Evolutionary conservation across 2,329 filamentous ascomycete species (phyloP).

Genomic region (Pseudogymnoascus sp.): DNA sequence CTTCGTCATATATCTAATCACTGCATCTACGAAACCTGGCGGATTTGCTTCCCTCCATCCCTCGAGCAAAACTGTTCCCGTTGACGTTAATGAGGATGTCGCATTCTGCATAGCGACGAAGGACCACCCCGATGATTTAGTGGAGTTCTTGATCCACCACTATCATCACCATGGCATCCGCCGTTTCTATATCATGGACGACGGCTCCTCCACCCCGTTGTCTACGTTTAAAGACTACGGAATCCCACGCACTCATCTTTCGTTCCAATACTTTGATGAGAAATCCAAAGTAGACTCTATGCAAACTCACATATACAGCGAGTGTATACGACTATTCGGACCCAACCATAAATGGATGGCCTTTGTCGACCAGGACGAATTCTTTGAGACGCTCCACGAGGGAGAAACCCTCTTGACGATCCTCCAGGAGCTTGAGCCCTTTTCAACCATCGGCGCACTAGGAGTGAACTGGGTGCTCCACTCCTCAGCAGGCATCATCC

Average conservation of each 20-base stretch:
- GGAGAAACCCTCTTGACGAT: constrained; percentile 24
- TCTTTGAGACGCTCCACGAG: constrained; percentile 14
- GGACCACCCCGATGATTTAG: constrained; percentile 20
- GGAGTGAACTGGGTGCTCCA: constrained; percentile 30
- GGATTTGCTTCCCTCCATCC: neutral
- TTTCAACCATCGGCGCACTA: constrained; percentile 25
- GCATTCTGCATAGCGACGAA: constrained; percentile 23
- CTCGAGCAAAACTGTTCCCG: neutral
- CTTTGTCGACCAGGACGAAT: constrained; percentile 19
- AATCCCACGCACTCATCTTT: constrained; percentile 17
- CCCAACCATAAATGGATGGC: constrained; percentile 15
- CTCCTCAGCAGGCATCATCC: constrained; percentile 24
- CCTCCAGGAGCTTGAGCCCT: constrained; percentile 22
- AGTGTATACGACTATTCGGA: constrained; percentile 18
- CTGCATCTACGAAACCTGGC: too few species aligned
- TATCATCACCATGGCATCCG: constrained; percentile 23
- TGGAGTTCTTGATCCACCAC: constrained; percentile 23
- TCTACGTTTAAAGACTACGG: constrained; percentile 16
- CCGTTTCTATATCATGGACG: constrained; percentile 25
- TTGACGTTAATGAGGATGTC: constrained; percentile 17
- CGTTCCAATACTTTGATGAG: constrained; percentile 20
- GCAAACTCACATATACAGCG: constrained; percentile 21
- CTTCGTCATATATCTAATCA: too few species aligned
- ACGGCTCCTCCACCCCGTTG: constrained; percentile 22
- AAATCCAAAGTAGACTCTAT: constrained; percentile 9